Conservation (phyloP, 345 rosid species). For the Corchorus olitorius region DNA sequence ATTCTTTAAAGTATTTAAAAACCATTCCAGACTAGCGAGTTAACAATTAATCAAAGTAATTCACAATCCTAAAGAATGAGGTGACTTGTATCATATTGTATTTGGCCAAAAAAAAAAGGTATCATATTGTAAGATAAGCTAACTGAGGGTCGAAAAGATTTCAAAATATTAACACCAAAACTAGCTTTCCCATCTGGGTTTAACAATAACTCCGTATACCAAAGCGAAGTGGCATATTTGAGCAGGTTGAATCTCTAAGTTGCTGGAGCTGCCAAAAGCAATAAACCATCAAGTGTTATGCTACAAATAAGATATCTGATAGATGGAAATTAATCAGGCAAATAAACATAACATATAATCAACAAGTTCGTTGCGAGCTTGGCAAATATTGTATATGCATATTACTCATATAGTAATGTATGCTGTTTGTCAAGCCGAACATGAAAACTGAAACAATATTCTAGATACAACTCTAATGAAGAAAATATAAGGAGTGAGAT, state of each 20-base stretch:
- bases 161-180: background rate
- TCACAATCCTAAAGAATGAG: background rate
- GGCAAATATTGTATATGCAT: background rate
- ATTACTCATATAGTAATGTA: background rate
- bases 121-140: background rate
- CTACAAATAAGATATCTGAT: background rate
- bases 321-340: background rate
- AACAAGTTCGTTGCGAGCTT: background rate
- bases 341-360: background rate
- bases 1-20: background rate
- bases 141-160: background rate
- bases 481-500: background rate
- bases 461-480: background rate
- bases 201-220: background rate
- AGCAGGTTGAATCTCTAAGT: background rate
- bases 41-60: background rate
- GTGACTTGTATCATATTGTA: background rate
- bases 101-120: too few relatives aligned
- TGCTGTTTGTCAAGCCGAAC: background rate
- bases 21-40: background rate
- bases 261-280: slow-evolving; percentile 20
- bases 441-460: background rate
- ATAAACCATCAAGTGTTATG: background rate
- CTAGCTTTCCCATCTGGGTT: background rate
- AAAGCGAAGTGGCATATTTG: background rate